phyloP scores from a whole-genome alignment of 768 basidiomycete species.

The Lentinula sp. region DNA sequence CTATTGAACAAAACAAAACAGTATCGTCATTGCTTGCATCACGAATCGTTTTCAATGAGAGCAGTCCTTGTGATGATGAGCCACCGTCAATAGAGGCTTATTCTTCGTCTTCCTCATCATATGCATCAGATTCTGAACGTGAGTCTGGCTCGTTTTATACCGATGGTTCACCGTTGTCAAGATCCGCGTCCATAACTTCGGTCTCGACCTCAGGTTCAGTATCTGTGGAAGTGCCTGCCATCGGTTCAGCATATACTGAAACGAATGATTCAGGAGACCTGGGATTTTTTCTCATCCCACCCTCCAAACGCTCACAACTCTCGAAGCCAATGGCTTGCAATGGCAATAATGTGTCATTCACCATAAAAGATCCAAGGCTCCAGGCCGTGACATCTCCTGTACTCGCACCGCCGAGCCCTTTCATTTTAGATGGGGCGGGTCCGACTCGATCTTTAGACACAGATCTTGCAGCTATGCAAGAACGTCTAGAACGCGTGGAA shows the following conservation, averaged over 20 bases:
- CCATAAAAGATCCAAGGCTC: neutral
- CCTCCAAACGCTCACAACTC: neutral
- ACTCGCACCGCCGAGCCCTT: slow-evolving; percentile 1
- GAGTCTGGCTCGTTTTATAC: neutral
- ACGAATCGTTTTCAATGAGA: neutral
- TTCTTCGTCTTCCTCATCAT: slow-evolving; percentile 11
- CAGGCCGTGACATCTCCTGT: neutral
- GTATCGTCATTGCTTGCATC: neutral
- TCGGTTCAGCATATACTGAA: neutral
- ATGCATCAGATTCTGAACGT: slow-evolving; percentile 4
- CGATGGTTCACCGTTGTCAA: neutral
- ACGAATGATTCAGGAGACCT: neutral
- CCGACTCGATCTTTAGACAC: neutral
- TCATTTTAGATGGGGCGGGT: neutral
- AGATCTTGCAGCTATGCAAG: neutral
- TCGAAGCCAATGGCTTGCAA: neutral
- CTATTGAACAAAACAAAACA: neutral
- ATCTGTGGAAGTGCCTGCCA: neutral
- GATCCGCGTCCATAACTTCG: slow-evolving; percentile 2
- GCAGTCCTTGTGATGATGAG: neutral
- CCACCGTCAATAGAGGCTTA: neutral
- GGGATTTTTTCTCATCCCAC: neutral
- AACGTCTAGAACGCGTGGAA: neutral
- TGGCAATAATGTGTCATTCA: neutral
- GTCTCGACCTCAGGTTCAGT: neutral